phyloP scores from a whole-genome alignment of 177 flowering plant genomes.

The Telopea speciosissima region DNA sequence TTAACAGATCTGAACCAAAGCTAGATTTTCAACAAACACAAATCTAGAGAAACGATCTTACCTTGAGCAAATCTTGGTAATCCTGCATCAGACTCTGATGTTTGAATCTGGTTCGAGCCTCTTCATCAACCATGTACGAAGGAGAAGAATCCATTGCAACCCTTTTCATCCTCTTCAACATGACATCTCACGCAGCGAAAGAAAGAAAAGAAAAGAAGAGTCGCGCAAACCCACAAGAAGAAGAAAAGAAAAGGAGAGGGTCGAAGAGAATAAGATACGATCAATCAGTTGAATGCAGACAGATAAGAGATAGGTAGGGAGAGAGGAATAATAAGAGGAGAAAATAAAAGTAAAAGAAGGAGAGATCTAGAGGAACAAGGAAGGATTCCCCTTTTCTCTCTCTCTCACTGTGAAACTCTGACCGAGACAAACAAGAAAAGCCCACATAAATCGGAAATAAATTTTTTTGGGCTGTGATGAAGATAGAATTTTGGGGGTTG shows the following conservation, averaged over 20 bases:
- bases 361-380: slow-evolving; percentile 8
- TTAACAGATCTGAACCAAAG: neutral
- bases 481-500: neutral
- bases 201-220: slow-evolving; percentile 1
- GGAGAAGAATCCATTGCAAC: slow-evolving; percentile 26
- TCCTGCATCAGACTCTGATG: slow-evolving; percentile 60
- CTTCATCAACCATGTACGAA: slow-evolving; percentile 27
- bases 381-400: slow-evolving; percentile 40
- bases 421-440: slow-evolving; percentile 31
- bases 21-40: slow-evolving; percentile 7
- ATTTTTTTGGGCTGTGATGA: slow-evolving; percentile 7
- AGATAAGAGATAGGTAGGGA: neutral
- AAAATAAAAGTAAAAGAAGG: slow-evolving; percentile 7
- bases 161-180: slow-evolving; percentile 54
- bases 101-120: slow-evolving; percentile 40
- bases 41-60: slow-evolving; percentile 14
- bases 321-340: slow-evolving; percentile 3
- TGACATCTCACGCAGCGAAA: slow-evolving; percentile 7
- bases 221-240: slow-evolving; percentile 1
- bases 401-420: slow-evolving; percentile 49
- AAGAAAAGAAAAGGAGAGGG: neutral
- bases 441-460: slow-evolving; percentile 26
- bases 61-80: slow-evolving; percentile 49
- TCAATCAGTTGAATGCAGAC: neutral
- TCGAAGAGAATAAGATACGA: neutral